phyloP scores from a whole-genome alignment of 2,329 filamentous ascomycete species.

The Trichoderma atrobrunneum region DNA sequence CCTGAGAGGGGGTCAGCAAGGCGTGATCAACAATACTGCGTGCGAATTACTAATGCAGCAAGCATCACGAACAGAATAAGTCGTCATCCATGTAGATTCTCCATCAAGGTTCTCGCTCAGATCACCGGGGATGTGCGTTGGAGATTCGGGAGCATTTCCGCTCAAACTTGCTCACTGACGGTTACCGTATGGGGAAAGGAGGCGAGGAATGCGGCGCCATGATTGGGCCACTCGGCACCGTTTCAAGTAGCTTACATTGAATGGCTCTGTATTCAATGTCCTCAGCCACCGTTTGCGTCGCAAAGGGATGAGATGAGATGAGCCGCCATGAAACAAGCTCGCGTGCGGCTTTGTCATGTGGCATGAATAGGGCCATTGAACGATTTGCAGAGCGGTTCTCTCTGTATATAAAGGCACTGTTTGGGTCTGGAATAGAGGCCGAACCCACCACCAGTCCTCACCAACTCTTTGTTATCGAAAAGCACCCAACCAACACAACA shows the following conservation, averaged over 20 bases:
- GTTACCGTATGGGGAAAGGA: constrained; percentile 29
- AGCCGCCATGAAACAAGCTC: constrained; percentile 2
- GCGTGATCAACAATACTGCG: background rate
- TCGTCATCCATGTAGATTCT: background rate
- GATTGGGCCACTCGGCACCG: constrained; percentile 29
- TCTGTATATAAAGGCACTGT: background rate
- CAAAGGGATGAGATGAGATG: background rate
- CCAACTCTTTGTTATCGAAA: background rate
- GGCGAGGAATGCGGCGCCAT: constrained; percentile 22
- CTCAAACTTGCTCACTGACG: constrained; percentile 37
- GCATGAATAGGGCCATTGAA: background rate
- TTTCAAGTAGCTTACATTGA: background rate
- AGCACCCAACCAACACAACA: background rate
- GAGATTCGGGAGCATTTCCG: constrained; percentile 28
- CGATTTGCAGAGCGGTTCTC: background rate
- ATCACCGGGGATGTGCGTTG: background rate
- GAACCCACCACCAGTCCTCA: background rate
- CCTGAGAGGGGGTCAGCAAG: background rate
- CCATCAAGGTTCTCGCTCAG: constrained; percentile 4
- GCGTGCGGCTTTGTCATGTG: background rate
- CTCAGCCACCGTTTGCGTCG: background rate
- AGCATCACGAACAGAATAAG: background rate
- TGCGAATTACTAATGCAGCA: background rate
- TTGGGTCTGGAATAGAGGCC: background rate
- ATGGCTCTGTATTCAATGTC: background rate